Percentiles rank a stretch among this genome's conserved stretches.
Conservation (phyloP, 192 early-diverging fungal species). For the Mortierella hygrophila region DNA sequence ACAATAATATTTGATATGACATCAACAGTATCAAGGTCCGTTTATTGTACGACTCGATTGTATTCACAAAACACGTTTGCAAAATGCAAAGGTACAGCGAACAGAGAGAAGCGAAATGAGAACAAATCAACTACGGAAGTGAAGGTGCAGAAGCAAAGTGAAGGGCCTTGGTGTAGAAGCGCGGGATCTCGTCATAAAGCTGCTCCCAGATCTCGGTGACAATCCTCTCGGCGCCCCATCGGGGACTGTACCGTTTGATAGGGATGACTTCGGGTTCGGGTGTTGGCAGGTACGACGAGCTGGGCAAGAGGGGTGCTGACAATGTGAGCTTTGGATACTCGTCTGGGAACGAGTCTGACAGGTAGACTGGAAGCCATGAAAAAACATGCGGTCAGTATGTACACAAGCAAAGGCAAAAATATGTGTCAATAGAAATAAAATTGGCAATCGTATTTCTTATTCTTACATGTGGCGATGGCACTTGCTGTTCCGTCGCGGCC, state of each 20-base stretch:
- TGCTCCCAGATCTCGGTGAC: conserved; percentile 41
- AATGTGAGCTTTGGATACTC: conserved; percentile 40
- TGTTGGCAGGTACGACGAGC: background rate
- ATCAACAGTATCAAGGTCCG: background rate
- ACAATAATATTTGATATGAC: background rate
- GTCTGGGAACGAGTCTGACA: conserved; percentile 32
- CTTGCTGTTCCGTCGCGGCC: conserved; percentile 8
- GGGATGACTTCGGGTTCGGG: conserved; percentile 26
- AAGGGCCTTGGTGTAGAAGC: conserved; percentile 11
- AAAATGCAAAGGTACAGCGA: background rate
- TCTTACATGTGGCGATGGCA: conserved; percentile 36
- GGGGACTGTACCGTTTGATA: conserved; percentile 34
- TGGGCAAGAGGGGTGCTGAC: conserved; percentile 19
- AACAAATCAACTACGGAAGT: background rate
- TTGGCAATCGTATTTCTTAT: background rate
- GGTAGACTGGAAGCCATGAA: conserved; percentile 9
- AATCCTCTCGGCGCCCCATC: conserved; percentile 38
- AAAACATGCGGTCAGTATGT: background rate
- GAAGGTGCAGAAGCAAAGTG: background rate
- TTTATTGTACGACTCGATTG: too few species aligned
- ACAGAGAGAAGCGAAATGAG: background rate
- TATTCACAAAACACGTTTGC: too few species aligned
- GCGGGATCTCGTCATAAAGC: conserved; percentile 39
- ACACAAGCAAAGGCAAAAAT: background rate
- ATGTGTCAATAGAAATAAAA: too few species aligned